These are phyloP conservation scores for Jasminum sambac DNA, from an alignment of 257 asterid genomes.

Conservation along the genomic window DNA sequence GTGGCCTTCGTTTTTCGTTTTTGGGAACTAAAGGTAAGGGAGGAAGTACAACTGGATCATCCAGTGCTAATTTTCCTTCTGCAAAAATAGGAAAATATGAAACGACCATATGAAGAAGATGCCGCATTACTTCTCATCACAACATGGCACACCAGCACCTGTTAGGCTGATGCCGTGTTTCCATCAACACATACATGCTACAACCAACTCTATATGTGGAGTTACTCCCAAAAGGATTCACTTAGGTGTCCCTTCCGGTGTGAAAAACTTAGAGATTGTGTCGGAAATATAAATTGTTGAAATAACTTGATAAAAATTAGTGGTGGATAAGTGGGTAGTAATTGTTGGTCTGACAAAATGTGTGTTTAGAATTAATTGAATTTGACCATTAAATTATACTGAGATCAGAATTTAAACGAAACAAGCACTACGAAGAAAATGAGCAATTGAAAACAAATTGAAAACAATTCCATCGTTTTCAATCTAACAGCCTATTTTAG, in stretches of 20 bases:
- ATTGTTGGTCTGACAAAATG: too few species aligned
- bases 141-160: background rate
- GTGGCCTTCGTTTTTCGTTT: conserved; percentile 62
- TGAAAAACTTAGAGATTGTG: background rate
- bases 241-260: background rate
- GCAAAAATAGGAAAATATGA: conserved; percentile 28
- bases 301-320: too few species aligned
- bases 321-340: too few species aligned
- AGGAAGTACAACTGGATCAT: conserved; percentile 90
- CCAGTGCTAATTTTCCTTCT: conserved; percentile 89
- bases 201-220: conserved; percentile 5
- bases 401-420: too few species aligned
- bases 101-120: conserved; percentile 11
- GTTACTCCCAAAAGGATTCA: background rate
- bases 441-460: background rate
- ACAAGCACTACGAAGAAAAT: background rate
- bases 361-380: too few species aligned
- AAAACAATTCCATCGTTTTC: background rate
- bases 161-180: background rate
- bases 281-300: too few species aligned
- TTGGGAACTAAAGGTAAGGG: conserved; percentile 79
- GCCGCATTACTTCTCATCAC: conserved; percentile 4
- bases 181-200: background rate
- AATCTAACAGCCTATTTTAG: conserved; percentile 4
- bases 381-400: too few species aligned